Percentiles rank a stretch among this genome's conserved stretches.
Evolutionary conservation across 495 filamentous ascomycete genomes (phyloP).

Genomic region (Penicillium turbatum): DNA sequence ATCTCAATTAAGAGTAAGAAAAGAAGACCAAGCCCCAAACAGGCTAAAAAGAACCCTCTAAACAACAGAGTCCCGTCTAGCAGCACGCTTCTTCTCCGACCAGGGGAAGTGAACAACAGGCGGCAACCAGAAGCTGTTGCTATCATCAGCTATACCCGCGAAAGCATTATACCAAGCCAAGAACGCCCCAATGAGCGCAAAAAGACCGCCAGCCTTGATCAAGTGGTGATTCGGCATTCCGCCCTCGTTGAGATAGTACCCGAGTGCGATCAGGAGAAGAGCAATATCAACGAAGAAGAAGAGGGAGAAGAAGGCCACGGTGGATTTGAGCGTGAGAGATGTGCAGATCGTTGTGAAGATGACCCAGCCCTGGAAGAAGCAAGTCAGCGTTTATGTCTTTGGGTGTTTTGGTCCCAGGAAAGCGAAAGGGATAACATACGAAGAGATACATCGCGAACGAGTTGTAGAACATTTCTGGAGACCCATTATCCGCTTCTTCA

Average conservation of each 20-base stretch:
- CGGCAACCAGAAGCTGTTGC: conserved; percentile 82
- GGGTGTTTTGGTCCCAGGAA: too few species aligned
- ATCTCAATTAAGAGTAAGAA: neutral
- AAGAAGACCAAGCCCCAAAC: neutral
- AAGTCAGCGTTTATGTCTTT: too few species aligned
- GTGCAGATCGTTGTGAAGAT: conserved; percentile 80
- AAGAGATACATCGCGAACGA: conserved; percentile 75
- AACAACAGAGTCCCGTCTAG: conserved; percentile 40
- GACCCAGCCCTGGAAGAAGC: conserved; percentile 71
- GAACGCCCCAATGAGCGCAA: conserved; percentile 77
- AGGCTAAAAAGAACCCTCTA: neutral
- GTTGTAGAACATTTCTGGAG: conserved; percentile 50
- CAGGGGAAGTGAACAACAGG: conserved; percentile 91
- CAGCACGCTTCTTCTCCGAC: conserved; percentile 64
- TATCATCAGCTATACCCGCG: conserved; percentile 76
- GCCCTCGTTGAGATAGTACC: conserved; percentile 49
- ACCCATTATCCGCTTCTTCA: conserved; percentile 38
- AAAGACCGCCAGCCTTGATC: conserved; percentile 71
- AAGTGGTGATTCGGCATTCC: conserved; percentile 44
- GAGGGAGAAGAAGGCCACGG: conserved; percentile 83
- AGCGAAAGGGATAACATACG: conserved; percentile 39
- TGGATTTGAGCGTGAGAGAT: conserved; percentile 80
- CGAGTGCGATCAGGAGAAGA: conserved; percentile 72
- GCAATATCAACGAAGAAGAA: conserved; percentile 84
- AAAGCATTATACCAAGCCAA: conserved; percentile 88